These are phyloP conservation scores for Neocatenulostroma microsporum DNA, from an alignment of 2,329 filamentous ascomycete genomes.

Conservation along the genomic window DNA sequence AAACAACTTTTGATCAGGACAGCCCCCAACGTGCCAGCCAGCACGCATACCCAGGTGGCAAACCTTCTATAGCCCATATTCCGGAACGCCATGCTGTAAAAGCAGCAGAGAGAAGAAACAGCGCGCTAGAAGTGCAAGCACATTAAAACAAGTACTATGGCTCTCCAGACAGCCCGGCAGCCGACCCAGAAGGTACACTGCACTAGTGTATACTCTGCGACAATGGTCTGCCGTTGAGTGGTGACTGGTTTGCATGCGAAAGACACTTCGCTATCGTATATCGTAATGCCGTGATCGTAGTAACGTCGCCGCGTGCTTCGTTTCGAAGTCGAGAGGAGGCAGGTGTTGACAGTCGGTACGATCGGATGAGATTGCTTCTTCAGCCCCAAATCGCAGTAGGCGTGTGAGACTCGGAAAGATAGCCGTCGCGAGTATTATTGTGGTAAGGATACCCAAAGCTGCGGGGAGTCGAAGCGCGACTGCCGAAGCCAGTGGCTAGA, in stretches of 20 bases:
- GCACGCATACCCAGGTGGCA: too few species aligned
- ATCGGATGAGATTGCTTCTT: conserved; percentile 4
- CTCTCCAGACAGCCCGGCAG: neutral
- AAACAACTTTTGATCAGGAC: conserved; percentile 4
- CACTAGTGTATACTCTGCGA: too few species aligned
- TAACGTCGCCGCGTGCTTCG: conserved; percentile 17
- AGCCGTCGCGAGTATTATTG: conserved; percentile 25
- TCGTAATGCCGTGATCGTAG: conserved; percentile 11
- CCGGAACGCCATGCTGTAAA: conserved; percentile 10
- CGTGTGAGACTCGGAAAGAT: conserved; percentile 26
- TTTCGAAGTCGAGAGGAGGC: conserved; percentile 12
- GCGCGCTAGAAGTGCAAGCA: conserved; percentile 13
- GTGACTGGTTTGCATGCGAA: neutral
- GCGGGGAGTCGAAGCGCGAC: conserved; percentile 25
- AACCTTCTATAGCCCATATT: too few species aligned
- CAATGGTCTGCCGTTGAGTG: too few species aligned
- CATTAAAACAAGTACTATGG: conserved; percentile 4
- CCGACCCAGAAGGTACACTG: too few species aligned
- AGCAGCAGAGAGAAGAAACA: neutral
- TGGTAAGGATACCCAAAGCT: conserved; percentile 32
- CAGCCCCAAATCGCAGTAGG: conserved; percentile 31
- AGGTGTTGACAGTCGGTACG: conserved; percentile 8
- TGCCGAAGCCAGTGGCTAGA: conserved; percentile 19
- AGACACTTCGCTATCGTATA: conserved; percentile 5
- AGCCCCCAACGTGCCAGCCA: too few species aligned